Evolutionary conservation across 2,329 filamentous ascomycete genomes (phyloP).

Genomic region (Penicillium sumatraense): DNA sequence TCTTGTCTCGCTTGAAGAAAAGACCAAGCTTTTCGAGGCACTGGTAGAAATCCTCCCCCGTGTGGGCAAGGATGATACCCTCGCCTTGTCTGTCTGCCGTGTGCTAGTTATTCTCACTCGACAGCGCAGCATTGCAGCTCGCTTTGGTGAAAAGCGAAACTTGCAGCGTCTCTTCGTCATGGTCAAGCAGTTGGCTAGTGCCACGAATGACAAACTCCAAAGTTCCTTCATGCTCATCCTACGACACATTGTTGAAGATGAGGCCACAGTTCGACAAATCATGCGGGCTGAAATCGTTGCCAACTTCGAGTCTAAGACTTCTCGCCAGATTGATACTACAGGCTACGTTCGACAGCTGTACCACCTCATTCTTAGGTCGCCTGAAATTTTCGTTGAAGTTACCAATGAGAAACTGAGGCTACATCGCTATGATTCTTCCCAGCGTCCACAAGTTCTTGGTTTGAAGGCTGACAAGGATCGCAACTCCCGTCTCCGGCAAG

Average conservation of each 20-base stretch:
- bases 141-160: constrained; percentile 84
- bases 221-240: constrained; percentile 81
- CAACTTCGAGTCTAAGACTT: constrained; percentile 67
- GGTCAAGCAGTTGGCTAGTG: constrained; percentile 86
- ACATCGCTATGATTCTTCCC: constrained; percentile 62
- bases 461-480: constrained; percentile 56
- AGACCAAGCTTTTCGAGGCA: constrained; percentile 71
- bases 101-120: constrained; percentile 88
- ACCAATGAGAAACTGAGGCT: constrained; percentile 84
- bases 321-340: constrained; percentile 69
- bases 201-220: constrained; percentile 75
- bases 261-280: constrained; percentile 84
- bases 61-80: constrained; percentile 82
- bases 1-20: constrained; percentile 67
- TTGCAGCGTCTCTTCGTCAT: constrained; percentile 91
- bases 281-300: constrained; percentile 87
- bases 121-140: constrained; percentile 72
- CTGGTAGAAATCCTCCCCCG: constrained; percentile 84
- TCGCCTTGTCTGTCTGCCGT: constrained; percentile 81
- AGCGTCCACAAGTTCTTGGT: constrained; percentile 57
- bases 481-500: constrained; percentile 24
- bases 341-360: constrained; percentile 77
- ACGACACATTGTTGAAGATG: constrained; percentile 92
- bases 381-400: constrained; percentile 83
- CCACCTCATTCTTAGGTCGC: constrained; percentile 78